Evolutionary conservation across 805 yeast genomes (phyloP).

Genomic region (Hanseniaspora singularis): DNA sequence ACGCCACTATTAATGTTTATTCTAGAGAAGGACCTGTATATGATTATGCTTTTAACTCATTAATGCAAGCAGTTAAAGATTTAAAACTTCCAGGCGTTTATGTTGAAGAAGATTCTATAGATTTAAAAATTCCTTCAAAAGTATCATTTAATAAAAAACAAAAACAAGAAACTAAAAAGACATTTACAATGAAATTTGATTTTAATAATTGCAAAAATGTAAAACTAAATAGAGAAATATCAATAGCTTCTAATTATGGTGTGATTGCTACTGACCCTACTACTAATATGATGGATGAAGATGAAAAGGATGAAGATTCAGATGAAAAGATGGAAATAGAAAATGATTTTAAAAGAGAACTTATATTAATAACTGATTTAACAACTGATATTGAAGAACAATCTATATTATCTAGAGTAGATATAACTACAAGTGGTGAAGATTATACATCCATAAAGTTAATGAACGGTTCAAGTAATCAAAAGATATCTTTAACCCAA

Average conservation of each 20-base stretch:
- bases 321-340: constrained; percentile 30
- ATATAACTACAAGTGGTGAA: constrained; percentile 28
- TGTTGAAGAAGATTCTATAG: constrained; percentile 49
- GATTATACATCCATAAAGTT: constrained; percentile 32
- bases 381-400: constrained; percentile 79
- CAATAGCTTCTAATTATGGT: constrained; percentile 47
- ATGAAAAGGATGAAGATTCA: constrained; percentile 22
- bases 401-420: constrained; percentile 42
- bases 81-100: constrained; percentile 57
- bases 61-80: constrained; percentile 48
- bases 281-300: constrained; percentile 17
- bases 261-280: constrained; percentile 36
- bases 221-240: constrained; percentile 31
- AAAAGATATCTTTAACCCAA: constrained; percentile 36
- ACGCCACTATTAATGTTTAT: constrained; percentile 64
- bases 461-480: constrained; percentile 39
- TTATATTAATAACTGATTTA: constrained; percentile 53
- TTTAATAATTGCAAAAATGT: constrained; percentile 32
- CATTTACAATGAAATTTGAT: constrained; percentile 49
- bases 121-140: constrained; percentile 40
- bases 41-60: constrained; percentile 62
- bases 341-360: constrained; percentile 16
- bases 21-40: constrained; percentile 73
- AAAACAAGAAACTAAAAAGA: constrained; percentile 39
- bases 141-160: constrained; percentile 22